These are phyloP conservation scores for Graphilbum fragrans DNA, from an alignment of 2,329 filamentous ascomycete species.

Conservation along the genomic window DNA sequence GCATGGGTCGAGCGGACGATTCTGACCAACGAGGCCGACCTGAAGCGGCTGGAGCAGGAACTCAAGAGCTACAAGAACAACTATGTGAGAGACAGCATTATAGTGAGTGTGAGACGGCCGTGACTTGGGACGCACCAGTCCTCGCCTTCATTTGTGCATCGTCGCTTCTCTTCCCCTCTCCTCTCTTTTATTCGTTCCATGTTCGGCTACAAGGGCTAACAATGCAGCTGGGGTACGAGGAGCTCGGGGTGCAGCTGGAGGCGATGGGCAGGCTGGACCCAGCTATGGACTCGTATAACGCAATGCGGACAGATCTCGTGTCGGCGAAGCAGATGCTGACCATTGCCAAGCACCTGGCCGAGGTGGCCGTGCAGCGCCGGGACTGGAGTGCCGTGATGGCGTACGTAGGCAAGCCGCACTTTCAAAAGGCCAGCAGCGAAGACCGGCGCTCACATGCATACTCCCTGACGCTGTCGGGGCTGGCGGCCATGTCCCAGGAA, in stretches of 20 bases:
- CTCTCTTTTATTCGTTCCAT: not conserved
- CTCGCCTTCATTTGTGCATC: not conserved
- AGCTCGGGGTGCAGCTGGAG: slow-evolving; percentile 76
- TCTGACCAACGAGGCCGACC: slow-evolving; percentile 56
- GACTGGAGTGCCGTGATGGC: slow-evolving; percentile 63
- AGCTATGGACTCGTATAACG: slow-evolving; percentile 66
- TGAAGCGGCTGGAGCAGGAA: slow-evolving; percentile 67
- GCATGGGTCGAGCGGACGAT: slow-evolving; percentile 64
- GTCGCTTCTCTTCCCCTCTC: no score
- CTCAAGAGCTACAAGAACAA: slow-evolving; percentile 94
- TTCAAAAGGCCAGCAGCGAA: slow-evolving; percentile 27
- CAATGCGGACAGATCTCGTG: slow-evolving; percentile 85
- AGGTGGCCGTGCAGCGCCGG: slow-evolving; percentile 60
- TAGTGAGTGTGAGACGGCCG: slow-evolving; percentile 47
- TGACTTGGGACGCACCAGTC: no score
- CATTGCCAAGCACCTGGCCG: slow-evolving; percentile 67
- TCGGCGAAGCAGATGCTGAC: slow-evolving; percentile 73
- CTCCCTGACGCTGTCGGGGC: slow-evolving; percentile 36
- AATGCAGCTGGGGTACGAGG: slow-evolving; percentile 80
- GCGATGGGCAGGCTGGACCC: slow-evolving; percentile 59
- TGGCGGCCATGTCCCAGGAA: slow-evolving; percentile 33
- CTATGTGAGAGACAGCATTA: slow-evolving; percentile 90
- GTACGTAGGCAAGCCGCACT: slow-evolving; percentile 51
- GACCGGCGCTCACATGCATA: slow-evolving; percentile 38
- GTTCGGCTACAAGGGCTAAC: not conserved